Conservation (phyloP, 805 yeast genomes). For the Candida dendrica region DNA sequence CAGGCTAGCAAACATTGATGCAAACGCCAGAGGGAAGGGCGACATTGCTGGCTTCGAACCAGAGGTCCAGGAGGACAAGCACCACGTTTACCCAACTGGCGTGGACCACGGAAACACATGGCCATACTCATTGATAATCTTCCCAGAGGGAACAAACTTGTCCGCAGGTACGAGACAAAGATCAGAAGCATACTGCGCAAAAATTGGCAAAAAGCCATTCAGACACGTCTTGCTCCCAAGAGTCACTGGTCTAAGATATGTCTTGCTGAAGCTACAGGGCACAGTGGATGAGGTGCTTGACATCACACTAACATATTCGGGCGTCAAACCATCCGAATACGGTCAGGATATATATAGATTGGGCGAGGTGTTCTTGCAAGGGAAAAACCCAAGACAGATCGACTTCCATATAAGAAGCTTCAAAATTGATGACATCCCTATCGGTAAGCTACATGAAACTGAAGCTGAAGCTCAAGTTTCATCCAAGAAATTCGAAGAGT, state of each 20-base stretch:
- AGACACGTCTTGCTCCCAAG: slow-evolving; percentile 77
- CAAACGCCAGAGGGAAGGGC: slow-evolving; percentile 52
- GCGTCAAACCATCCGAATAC: slow-evolving; percentile 50
- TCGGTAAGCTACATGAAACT: slow-evolving; percentile 39
- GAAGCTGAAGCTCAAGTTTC: slow-evolving; percentile 32
- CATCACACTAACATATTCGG: slow-evolving; percentile 76
- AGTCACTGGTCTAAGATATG: slow-evolving; percentile 66
- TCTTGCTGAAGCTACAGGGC: slow-evolving; percentile 47
- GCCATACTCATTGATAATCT: slow-evolving; percentile 68
- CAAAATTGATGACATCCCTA: slow-evolving; percentile 57
- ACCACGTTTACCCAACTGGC: slow-evolving; percentile 1
- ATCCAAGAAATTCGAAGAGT: slow-evolving; percentile 50
- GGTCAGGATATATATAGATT: slow-evolving; percentile 78
- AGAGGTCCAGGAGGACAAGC: slow-evolving; percentile 10
- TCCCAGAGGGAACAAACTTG: slow-evolving; percentile 93
- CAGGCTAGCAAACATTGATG: slow-evolving; percentile 50
- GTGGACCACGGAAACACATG: slow-evolving; percentile 25
- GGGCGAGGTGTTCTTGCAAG: slow-evolving; percentile 53
- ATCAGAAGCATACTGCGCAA: slow-evolving; percentile 50
- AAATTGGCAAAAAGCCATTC: slow-evolving; percentile 40
- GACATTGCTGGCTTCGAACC: slow-evolving; percentile 22
- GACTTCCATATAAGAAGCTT: slow-evolving; percentile 59
- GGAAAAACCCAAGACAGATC: slow-evolving; percentile 63
- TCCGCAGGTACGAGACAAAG: slow-evolving; percentile 56
- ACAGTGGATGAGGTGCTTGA: slow-evolving; percentile 65